A percentile compares a stretch with the other conserved stretches of the same genome.
phyloP scores from a whole-genome alignment of 805 yeast genomes.

The Cyberlindnera mycetangii region DNA sequence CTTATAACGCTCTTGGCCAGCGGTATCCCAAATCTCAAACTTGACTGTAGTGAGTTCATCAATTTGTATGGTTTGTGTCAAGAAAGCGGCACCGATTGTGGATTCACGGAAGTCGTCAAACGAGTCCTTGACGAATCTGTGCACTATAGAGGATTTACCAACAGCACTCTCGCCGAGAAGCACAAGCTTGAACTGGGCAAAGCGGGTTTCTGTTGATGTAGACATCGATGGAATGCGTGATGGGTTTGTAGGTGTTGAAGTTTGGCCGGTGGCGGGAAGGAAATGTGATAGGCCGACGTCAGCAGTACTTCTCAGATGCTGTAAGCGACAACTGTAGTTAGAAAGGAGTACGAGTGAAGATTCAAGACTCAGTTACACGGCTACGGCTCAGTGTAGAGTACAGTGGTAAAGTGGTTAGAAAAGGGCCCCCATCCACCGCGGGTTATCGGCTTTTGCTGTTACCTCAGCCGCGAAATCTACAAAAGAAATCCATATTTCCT shows the following conservation, averaged over 20 bases:
- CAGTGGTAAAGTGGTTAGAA: neutral
- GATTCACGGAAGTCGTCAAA: conserved; percentile 74
- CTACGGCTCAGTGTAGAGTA: neutral
- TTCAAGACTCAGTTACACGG: no score
- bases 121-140: conserved; percentile 67
- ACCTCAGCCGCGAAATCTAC: neutral
- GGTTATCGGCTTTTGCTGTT: conserved; percentile 1
- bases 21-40: conserved; percentile 85
- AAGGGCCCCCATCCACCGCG: neutral
- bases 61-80: conserved; percentile 63
- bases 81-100: conserved; percentile 82
- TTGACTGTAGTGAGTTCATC: conserved; percentile 55
- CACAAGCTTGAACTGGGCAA: conserved; percentile 59
- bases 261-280: neutral
- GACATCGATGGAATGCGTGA: neutral
- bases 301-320: no score
- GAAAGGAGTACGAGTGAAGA: no score
- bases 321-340: no score
- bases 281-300: no score
- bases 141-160: conserved; percentile 65
- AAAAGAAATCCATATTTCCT: no score
- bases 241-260: neutral
- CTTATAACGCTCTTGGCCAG: conserved; percentile 79
- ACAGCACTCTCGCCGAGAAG: conserved; percentile 66
- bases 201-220: conserved; percentile 26